Percentiles rank a stretch among this genome's conserved stretches.
phyloP scores from a whole-genome alignment of 768 basidiomycete species.

The Agrocybe pediades region DNA sequence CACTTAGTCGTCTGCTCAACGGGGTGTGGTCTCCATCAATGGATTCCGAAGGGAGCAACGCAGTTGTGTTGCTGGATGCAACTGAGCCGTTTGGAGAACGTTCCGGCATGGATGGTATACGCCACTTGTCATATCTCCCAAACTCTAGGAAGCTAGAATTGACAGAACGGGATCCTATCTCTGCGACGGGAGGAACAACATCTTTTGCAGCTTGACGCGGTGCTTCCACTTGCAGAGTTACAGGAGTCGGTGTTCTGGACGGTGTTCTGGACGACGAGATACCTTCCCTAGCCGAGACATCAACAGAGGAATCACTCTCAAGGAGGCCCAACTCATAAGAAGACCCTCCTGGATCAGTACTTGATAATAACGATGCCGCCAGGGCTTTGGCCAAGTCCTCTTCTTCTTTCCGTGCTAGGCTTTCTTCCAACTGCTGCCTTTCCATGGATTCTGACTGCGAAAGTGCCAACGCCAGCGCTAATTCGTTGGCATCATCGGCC shows the following conservation, averaged over 20 bases:
- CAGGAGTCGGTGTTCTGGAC: background rate
- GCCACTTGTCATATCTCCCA: constrained; percentile 21
- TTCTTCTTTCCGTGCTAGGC: constrained; percentile 52
- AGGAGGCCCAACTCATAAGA: too few species aligned
- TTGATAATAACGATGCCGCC: constrained; percentile 34
- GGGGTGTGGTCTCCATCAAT: background rate
- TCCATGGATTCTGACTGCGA: constrained; percentile 47
- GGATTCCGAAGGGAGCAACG: too few species aligned
- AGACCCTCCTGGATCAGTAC: too few species aligned
- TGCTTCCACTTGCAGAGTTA: background rate
- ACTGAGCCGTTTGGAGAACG: background rate
- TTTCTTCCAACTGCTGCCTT: constrained; percentile 32
- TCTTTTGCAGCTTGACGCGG: background rate
- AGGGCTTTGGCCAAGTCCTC: constrained; percentile 68
- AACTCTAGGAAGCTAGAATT: constrained; percentile 16
- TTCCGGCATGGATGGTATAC: constrained; percentile 9
- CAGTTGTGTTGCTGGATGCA: background rate
- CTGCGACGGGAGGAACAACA: background rate
- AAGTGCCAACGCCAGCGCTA: constrained; percentile 48
- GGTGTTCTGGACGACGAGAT: background rate
- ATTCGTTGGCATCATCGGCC: constrained; percentile 39
- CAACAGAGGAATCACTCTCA: too few species aligned
- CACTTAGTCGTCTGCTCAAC: constrained; percentile 10
- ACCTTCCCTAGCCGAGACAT: too few species aligned
- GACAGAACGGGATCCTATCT: background rate